Base-by-base conservation (phyloP, 2,329 filamentous ascomycete species). In the Bisporella sp. region DNA sequence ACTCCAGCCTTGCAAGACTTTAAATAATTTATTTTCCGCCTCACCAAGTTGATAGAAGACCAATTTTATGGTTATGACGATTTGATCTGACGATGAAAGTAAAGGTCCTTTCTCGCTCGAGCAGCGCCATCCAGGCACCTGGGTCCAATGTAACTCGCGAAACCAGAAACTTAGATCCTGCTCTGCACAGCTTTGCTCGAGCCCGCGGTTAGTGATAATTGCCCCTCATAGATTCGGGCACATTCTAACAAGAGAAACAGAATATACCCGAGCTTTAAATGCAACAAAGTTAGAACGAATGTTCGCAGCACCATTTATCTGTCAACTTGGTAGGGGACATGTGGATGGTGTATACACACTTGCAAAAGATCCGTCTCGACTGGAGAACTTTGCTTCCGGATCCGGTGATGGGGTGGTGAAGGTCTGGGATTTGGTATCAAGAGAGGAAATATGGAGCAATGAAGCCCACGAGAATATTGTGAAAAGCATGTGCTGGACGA, bases 351-450 rank as follows among this genome's bases (percentile, higher is more conserved):
- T 87, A 7, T 93, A 92, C 68, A 81, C 81, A 35, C 81, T 93
- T 67, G 85, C 86, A 53, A 90, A 90, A 67, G 89, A 93, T 60
- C 85, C 86, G 5, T 82, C 81, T 59, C 84, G 83, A 6, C 70
- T 92, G 30, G 79, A 89, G 60, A 75, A 84, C 51, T 80, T 91
- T 59, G 89, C 90, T 5, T 92, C 87, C 63, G 90, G 88, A 41
- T 89, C 85, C 59, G 91, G 91, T 56, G 93, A 99, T 68, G 92
- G 93, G 57, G 82, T 96, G 7, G 81, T 99, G 51, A 99, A 99
- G 70, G 86, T 93, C 33, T 95, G 90, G 90, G 85, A 95, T 68
- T 72, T 93, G 59, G 79, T 83, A 6, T 84, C 76, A 54, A 74
- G 81, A 50, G 82, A 86, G 31, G 85, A 93, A 65, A 76, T 85